Evolutionary conservation across 192 early-diverging fungal genomes (phyloP).

Genomic region (Backusella australiensis): DNA sequence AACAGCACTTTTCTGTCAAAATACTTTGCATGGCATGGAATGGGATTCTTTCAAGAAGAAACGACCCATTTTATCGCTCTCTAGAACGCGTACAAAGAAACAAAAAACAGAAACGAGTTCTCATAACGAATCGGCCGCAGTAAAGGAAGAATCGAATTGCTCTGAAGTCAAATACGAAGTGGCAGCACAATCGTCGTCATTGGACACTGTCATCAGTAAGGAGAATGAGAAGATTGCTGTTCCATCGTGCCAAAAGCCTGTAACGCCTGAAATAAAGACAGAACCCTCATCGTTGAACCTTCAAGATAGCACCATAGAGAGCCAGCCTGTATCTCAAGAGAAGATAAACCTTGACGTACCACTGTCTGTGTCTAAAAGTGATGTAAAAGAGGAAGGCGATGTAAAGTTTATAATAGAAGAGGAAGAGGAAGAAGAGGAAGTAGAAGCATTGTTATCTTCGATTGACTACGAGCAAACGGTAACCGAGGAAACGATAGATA

Average conservation of each 20-base stretch:
- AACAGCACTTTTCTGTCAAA: not conserved
- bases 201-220: not conserved
- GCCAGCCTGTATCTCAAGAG: too few relatives aligned
- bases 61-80: not conserved
- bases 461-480: not conserved
- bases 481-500: not conserved
- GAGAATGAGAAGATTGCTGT: not conserved
- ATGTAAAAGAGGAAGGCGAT: not conserved
- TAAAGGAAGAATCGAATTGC: not conserved
- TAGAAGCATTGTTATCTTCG: not conserved
- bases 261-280: not conserved
- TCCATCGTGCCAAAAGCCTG: not conserved
- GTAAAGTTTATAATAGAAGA: not conserved
- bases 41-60: not conserved
- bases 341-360: not conserved
- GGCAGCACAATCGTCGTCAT: not conserved
- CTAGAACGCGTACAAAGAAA: not conserved
- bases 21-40: constrained; percentile 3
- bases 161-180: not conserved
- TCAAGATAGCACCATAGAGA: not conserved
- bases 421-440: not conserved
- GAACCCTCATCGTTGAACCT: not conserved
- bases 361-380: not conserved
- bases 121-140: not conserved
- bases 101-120: not conserved